phyloP scores from a whole-genome alignment of 2,329 filamentous ascomycete species.

The Curvularia sp. region DNA sequence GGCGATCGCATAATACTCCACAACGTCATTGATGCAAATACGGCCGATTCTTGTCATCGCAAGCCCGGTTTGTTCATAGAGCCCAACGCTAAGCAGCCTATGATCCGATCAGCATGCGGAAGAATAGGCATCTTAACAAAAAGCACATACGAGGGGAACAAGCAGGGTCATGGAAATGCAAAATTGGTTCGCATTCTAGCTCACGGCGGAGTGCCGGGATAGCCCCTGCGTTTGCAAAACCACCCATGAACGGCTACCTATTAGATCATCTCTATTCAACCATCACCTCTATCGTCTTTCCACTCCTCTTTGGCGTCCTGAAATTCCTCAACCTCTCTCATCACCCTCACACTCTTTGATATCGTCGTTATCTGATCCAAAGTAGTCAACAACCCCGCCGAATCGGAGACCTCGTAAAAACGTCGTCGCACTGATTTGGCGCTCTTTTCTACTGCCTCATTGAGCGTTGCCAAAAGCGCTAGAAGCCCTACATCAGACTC shows the following conservation, averaged over 20 bases:
- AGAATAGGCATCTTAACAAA: background rate
- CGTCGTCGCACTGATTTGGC: background rate
- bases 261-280: background rate
- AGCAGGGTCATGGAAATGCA: slow-evolving; percentile 11
- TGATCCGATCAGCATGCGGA: slow-evolving; percentile 11
- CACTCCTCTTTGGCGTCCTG: slow-evolving; percentile 7
- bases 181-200: slow-evolving; percentile 9
- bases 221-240: slow-evolving; percentile 1
- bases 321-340: slow-evolving; percentile 7
- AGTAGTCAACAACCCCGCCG: background rate
- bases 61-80: slow-evolving; percentile 17
- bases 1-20: slow-evolving; percentile 42
- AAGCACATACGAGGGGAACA: slow-evolving; percentile 14
- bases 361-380: background rate
- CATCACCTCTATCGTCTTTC: background rate
- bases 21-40: slow-evolving; percentile 9
- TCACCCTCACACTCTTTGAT: slow-evolving; percentile 3
- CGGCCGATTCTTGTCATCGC: background rate
- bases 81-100: background rate
- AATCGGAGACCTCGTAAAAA: slow-evolving; percentile 5
- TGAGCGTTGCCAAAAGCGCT: background rate
- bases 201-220: background rate
- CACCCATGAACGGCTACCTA: background rate
- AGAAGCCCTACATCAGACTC: background rate
- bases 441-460: background rate